phyloP scores from a whole-genome alignment of 1,284 basidiomycete species.

The Xerocomus nothofagi region DNA sequence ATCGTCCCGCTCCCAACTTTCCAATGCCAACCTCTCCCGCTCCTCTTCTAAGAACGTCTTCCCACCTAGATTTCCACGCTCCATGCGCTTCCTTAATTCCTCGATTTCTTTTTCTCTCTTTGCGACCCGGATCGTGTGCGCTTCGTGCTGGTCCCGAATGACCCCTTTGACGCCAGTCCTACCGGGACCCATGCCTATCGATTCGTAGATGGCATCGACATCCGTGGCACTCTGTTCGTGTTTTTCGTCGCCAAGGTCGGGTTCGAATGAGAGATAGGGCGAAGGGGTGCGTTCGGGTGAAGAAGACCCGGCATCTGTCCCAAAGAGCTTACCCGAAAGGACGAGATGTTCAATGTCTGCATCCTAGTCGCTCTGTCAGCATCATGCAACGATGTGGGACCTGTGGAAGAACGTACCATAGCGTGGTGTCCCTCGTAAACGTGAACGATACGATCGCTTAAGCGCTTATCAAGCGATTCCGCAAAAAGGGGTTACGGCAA shows the following conservation, averaged over 20 bases:
- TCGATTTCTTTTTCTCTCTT: slow-evolving; percentile 51
- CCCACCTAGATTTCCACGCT: slow-evolving; percentile 59
- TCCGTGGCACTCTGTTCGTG: slow-evolving; percentile 12
- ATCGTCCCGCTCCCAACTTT: slow-evolving; percentile 27
- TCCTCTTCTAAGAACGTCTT: slow-evolving; percentile 75
- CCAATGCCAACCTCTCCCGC: slow-evolving; percentile 47
- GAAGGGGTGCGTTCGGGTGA: slow-evolving; percentile 55
- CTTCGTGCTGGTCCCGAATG: slow-evolving; percentile 74
- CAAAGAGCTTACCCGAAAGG: slow-evolving; percentile 76
- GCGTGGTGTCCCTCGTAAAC: not conserved
- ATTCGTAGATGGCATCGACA: slow-evolving; percentile 34
- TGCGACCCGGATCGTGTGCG: slow-evolving; percentile 50
- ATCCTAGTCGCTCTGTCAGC: slow-evolving; percentile 29
- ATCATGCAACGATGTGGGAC: not conserved
- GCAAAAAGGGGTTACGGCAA: not conserved
- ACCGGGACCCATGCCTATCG: slow-evolving; percentile 81
- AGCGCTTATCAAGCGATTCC: slow-evolving; percentile 22
- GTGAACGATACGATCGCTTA: not conserved
- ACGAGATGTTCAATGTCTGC: slow-evolving; percentile 72
- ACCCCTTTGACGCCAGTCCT: slow-evolving; percentile 84
- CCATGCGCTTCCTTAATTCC: slow-evolving; percentile 55
- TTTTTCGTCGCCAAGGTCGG: slow-evolving; percentile 39
- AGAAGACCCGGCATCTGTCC: slow-evolving; percentile 40
- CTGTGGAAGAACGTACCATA: slow-evolving; percentile 14
- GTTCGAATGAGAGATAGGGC: slow-evolving; percentile 41